These are phyloP conservation scores for Astrephomene gubernaculifera DNA, from an alignment of 139 green algal species.

Conservation along the genomic window DNA sequence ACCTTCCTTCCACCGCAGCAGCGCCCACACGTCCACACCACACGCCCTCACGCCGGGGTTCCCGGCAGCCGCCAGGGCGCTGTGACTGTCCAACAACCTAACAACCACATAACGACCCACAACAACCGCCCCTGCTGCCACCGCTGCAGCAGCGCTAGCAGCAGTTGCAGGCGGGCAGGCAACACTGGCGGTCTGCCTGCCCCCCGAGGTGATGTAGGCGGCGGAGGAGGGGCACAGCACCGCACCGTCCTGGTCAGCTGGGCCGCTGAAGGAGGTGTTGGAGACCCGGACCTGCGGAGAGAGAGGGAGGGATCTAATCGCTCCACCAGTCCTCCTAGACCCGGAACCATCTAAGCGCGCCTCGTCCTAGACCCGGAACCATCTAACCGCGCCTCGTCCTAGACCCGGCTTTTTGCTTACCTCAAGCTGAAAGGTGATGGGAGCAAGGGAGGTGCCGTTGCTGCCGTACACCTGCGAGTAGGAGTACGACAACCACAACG, in stretches of 20 bases:
- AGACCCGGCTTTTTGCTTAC: too few relatives aligned
- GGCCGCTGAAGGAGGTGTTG: slow-evolving; percentile 17
- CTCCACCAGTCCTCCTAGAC: too few relatives aligned
- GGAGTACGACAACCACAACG: too few relatives aligned
- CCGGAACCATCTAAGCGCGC: too few relatives aligned
- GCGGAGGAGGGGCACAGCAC: background rate
- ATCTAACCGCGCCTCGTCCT: too few relatives aligned
- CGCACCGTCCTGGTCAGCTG: background rate
- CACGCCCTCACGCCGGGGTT: background rate
- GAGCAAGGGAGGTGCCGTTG: too few relatives aligned
- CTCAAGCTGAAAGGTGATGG: too few relatives aligned
- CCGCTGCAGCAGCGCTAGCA: background rate
- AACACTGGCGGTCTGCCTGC: background rate
- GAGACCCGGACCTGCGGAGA: slow-evolving; percentile 6
- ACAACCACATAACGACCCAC: slow-evolving; percentile 29
- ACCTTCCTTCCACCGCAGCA: background rate
- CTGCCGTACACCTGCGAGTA: too few relatives aligned
- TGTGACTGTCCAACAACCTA: background rate
- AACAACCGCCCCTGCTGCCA: background rate
- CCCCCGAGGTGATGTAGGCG: background rate
- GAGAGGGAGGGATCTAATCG: too few relatives aligned
- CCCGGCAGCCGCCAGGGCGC: background rate
- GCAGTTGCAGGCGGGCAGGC: background rate
- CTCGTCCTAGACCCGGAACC: too few relatives aligned
- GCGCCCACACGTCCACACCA: slow-evolving; percentile 36